A percentile compares a stretch with the other conserved stretches of the same genome.
phyloP scores from a whole-genome alignment of 331 rosid species.

The Quercus lobata region DNA sequence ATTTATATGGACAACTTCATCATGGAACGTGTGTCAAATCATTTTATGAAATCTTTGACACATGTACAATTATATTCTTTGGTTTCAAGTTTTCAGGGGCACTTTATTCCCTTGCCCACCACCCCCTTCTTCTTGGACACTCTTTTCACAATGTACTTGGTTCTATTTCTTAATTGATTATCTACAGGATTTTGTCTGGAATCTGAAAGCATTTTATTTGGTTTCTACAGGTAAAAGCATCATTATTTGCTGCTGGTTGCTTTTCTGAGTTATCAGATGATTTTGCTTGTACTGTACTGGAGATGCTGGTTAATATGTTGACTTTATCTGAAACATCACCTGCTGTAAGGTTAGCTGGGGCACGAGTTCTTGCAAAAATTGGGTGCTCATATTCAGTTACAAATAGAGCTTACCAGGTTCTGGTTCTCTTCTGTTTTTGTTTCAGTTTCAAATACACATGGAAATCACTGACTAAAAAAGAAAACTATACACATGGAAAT shows the following conservation, averaged over 20 bases:
- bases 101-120: slow-evolving; percentile 5
- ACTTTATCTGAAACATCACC: slow-evolving; percentile 35
- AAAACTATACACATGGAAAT: background rate
- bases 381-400: slow-evolving; percentile 57
- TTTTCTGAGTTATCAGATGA: slow-evolving; percentile 75
- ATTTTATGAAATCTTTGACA: background rate
- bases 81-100: background rate
- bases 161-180: background rate
- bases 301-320: slow-evolving; percentile 62
- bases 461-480: background rate
- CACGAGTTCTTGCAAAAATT: slow-evolving; percentile 54
- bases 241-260: slow-evolving; percentile 85
- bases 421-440: slow-evolving; percentile 5
- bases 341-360: slow-evolving; percentile 53
- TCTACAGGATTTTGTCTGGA: background rate
- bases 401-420: slow-evolving; percentile 65
- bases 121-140: background rate
- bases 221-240: slow-evolving; percentile 55
- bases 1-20: background rate
- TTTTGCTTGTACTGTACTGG: slow-evolving; percentile 58
- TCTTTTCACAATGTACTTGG: background rate
- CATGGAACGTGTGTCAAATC: background rate
- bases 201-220: slow-evolving; percentile 13
- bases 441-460: background rate
- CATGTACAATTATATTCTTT: background rate